Evolutionary conservation across 176 grass and related monocot genomes (phyloP), one percentile per base, ranked within the genome.

Genomic region (Luzula sylvatica): DNA sequence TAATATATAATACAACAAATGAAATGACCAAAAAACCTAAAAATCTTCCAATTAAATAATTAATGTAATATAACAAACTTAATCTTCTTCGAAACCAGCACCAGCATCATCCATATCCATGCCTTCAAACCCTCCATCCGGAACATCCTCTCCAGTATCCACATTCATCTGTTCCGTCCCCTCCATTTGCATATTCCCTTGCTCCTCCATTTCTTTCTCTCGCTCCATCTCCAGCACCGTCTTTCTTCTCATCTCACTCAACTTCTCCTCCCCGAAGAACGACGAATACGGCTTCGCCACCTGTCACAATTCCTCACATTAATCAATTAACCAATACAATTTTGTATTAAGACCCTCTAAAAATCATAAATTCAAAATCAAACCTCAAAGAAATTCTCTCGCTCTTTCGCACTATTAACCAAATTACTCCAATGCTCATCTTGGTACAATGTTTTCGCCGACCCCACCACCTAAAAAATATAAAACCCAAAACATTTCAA

Each of bases 371-470:
- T 22, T 23, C 11, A 4, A 50, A 71, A 61, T 45, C 23, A 35
- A 24, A 88, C 90, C 84, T 86, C 70, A 51, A 78, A 79, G 53
- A 70, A 81, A 46, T 53, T 23, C 12, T 55, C 56, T 39, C 80
- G 59, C 15, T 88, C 90, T 85, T 79, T 84, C 45, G 90, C 84
- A 65, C 77, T 95, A 27, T 75, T 73, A 5, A 95, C 77, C 56
- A 95, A 77, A 56, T 82, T 95, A 50, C 70, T 71, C 90, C 90
- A 88, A 65, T 95, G 90, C 51, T 82, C 45, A 60, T 95, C 84
- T 79, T 86, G 68, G 57, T 75, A 69, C 74, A 95, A 56, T 19
- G 90, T 88, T 63, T 81, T 85, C 62, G 84, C 77, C 18, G 90
- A 95, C 60, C 83, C 88, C 17, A 87, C 79, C 20, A 94, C 88